These are phyloP conservation scores for Crithidia thermophila DNA, from an alignment of 208 protist genomes.

Conservation along the genomic window DNA sequence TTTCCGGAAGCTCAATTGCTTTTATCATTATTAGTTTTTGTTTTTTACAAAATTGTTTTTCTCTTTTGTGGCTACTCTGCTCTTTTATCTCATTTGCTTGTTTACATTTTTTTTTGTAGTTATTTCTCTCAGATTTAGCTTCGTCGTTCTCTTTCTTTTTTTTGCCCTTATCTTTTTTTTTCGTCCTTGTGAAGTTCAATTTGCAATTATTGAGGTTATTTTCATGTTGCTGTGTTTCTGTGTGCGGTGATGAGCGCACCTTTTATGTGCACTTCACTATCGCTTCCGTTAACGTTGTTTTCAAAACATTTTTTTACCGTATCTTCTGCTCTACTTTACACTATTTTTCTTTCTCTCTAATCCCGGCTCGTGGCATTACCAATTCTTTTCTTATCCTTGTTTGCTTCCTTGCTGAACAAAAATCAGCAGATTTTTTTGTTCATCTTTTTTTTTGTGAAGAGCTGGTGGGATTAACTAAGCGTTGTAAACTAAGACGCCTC, in stretches of 20 bases:
- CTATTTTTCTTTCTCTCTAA: neutral
- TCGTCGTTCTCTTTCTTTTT: conserved; percentile 3
- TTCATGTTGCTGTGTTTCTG: neutral
- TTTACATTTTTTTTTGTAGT: neutral
- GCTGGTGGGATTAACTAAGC: too few relatives aligned
- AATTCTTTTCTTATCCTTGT: neutral
- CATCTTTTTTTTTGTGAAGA: too few relatives aligned
- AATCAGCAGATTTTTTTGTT: neutral
- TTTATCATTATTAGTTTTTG: too few relatives aligned
- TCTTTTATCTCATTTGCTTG: neutral
- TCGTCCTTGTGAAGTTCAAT: neutral
- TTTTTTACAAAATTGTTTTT: too few relatives aligned
- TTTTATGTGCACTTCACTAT: too few relatives aligned
- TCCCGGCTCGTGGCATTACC: too few relatives aligned
- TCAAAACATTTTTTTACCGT: neutral
- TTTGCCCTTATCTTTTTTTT: neutral
- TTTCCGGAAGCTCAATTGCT: too few relatives aligned
- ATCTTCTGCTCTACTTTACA: neutral
- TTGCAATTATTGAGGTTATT: neutral
- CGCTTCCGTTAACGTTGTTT: too few relatives aligned
- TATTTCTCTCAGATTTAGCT: neutral
- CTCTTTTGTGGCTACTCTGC: too few relatives aligned
- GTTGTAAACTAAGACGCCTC: too few relatives aligned
- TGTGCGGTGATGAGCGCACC: neutral
- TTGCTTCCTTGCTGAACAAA: neutral